Evolutionary conservation across 2,329 filamentous ascomycete genomes (phyloP).

Genomic region (Cytospora schulzeri): DNA sequence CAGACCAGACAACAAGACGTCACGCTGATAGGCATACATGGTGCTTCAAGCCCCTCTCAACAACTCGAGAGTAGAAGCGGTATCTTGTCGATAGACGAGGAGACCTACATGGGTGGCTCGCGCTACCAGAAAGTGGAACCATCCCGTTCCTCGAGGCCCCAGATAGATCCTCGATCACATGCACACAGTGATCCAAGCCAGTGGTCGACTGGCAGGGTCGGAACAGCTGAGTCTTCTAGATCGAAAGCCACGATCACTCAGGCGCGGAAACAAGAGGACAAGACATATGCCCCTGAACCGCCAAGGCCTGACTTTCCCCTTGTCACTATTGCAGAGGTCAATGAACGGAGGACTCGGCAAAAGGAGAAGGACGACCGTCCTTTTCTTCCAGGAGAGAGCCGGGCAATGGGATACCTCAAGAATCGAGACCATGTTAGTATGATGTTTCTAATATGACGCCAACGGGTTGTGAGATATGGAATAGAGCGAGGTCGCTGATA

Average conservation of each 20-base stretch:
- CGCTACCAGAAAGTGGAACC: too few relatives aligned
- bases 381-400: background rate
- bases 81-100: too few relatives aligned
- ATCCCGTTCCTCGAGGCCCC: too few relatives aligned
- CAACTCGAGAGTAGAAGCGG: too few relatives aligned
- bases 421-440: slow-evolving; percentile 12
- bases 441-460: background rate
- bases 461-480: too few relatives aligned
- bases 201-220: too few relatives aligned
- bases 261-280: background rate
- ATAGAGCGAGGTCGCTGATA: background rate
- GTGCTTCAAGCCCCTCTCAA: too few relatives aligned
- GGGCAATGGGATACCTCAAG: background rate
- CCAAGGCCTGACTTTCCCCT: background rate
- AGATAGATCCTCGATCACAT: too few relatives aligned
- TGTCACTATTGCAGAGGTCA: background rate
- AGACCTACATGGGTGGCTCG: too few relatives aligned
- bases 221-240: fast-evolving
- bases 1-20: too few relatives aligned
- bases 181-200: too few relatives aligned
- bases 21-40: too few relatives aligned
- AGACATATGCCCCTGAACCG: background rate
- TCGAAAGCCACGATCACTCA: background rate
- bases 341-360: background rate
- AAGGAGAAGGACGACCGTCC: background rate